Evolutionary conservation across 2,329 filamentous ascomycete genomes (phyloP).

Genomic region (Fusarium neocosmosporiellum): DNA sequence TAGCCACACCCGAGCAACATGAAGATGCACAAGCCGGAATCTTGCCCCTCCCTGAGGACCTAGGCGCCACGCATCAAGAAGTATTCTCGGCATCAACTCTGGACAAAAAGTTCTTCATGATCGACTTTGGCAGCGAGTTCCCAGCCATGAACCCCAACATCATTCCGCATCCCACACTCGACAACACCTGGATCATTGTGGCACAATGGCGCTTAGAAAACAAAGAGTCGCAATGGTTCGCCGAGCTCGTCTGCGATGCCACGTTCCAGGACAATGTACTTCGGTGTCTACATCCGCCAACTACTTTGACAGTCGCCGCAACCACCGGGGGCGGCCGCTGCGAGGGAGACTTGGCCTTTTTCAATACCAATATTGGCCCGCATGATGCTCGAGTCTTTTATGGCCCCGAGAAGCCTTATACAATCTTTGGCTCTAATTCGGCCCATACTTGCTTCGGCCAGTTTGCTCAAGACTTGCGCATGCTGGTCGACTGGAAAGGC

Average conservation of each 20-base stretch:
- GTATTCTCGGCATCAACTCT: conserved; percentile 60
- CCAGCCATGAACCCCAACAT: conserved; percentile 66
- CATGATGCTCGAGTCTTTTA: conserved; percentile 70
- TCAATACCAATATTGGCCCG: conserved; percentile 61
- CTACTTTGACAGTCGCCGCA: conserved; percentile 57
- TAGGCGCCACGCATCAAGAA: conserved; percentile 45
- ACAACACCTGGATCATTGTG: conserved; percentile 62
- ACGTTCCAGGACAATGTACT: conserved; percentile 56
- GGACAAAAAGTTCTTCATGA: conserved; percentile 60
- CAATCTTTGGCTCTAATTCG: conserved; percentile 68
- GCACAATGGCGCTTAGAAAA: conserved; percentile 55
- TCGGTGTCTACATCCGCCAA: conserved; percentile 55
- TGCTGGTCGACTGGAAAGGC: conserved; percentile 57
- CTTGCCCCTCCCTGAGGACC: conserved; percentile 4
- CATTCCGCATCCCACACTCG: conserved; percentile 62
- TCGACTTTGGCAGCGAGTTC: conserved; percentile 56
- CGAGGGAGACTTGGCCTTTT: conserved; percentile 54
- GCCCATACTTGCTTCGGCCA: conserved; percentile 66
- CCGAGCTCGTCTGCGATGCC: conserved; percentile 63
- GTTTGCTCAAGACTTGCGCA: conserved; percentile 65
- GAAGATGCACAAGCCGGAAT: background rate
- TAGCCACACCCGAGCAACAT: background rate
- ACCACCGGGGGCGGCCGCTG: conserved; percentile 59
- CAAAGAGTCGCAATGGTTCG: conserved; percentile 46
- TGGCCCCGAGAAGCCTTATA: conserved; percentile 61